A percentile compares a stretch with the other conserved stretches of the same genome.
Conservation (phyloP, 148 eudicot genomes). For the Chenopodium album region DNA sequence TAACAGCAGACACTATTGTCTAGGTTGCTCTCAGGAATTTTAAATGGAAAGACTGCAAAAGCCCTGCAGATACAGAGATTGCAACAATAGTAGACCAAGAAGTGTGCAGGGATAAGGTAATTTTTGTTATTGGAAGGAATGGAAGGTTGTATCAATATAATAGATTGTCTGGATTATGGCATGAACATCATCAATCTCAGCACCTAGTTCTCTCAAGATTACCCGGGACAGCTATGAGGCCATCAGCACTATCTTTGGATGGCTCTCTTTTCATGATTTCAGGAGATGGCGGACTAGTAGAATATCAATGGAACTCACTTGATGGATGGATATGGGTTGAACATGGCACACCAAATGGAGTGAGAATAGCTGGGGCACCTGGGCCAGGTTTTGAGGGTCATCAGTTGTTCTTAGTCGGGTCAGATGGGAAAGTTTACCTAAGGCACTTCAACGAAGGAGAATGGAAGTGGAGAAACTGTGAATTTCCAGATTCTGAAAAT, state of each 20-base stretch:
- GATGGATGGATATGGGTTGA: conserved; percentile 89
- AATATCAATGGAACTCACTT: conserved; percentile 64
- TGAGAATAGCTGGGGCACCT: conserved; percentile 55
- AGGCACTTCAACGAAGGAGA: conserved; percentile 49
- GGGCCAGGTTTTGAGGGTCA: conserved; percentile 61
- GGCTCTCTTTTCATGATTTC: conserved; percentile 81
- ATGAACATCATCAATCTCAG: conserved; percentile 71
- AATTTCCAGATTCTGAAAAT: conserved; percentile 38
- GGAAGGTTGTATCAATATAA: conserved; percentile 75
- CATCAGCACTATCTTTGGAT: conserved; percentile 37
- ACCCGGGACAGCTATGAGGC: conserved; percentile 70
- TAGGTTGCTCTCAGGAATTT: conserved; percentile 70
- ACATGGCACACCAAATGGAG: conserved; percentile 68
- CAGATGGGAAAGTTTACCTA: conserved; percentile 66
- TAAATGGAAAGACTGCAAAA: conserved; percentile 83
- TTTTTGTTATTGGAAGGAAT: conserved; percentile 63
- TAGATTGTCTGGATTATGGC: conserved; percentile 71
- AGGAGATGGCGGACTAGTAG: conserved; percentile 69
- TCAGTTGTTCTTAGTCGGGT: conserved; percentile 70
- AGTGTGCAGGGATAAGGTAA: conserved; percentile 61
- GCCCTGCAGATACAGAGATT: conserved; percentile 57
- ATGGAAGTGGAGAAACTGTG: conserved; percentile 76
- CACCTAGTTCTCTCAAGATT: conserved; percentile 64
- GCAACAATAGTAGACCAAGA: conserved; percentile 85
- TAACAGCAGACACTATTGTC: conserved; percentile 12